Percentiles rank a stretch among this genome's conserved stretches.
Conservation (phyloP, 768 basidiomycete genomes). For the Tylopilus plumbeoviolaceoides region DNA sequence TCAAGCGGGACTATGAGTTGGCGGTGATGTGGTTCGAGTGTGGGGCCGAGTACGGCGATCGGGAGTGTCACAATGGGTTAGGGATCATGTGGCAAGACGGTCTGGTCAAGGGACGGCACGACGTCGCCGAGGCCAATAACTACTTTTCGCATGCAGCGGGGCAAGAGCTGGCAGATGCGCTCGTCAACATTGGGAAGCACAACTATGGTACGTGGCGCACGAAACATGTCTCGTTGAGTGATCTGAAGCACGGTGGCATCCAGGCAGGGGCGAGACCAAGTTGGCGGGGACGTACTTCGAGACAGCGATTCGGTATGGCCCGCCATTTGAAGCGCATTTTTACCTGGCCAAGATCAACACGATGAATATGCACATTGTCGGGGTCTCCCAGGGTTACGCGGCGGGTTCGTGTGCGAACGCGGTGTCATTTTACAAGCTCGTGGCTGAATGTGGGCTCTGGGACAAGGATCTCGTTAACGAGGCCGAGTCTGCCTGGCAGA, state of each 20-base stretch:
- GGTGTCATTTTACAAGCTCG: slow-evolving; percentile 90
- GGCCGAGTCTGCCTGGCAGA: slow-evolving; percentile 73
- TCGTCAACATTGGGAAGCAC: slow-evolving; percentile 85
- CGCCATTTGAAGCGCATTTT: slow-evolving; percentile 93
- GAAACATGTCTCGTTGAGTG: neutral
- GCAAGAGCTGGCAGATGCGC: slow-evolving; percentile 88
- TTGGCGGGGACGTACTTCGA: slow-evolving; percentile 76
- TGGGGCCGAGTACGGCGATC: slow-evolving; percentile 74
- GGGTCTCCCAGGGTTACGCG: slow-evolving; percentile 43
- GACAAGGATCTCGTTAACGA: slow-evolving; percentile 77
- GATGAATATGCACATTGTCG: slow-evolving; percentile 41
- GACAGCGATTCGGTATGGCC: slow-evolving; percentile 78
- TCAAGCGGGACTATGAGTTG: slow-evolving; percentile 64
- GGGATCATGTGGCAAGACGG: slow-evolving; percentile 94
- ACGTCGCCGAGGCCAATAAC: slow-evolving; percentile 56
- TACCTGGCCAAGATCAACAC: slow-evolving; percentile 85
- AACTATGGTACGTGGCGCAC: slow-evolving; percentile 48
- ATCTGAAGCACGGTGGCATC: slow-evolving; percentile 3
- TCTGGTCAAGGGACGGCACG: slow-evolving; percentile 65
- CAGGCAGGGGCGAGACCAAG: slow-evolving; percentile 67
- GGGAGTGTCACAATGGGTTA: slow-evolving; percentile 84
- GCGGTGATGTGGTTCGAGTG: slow-evolving; percentile 96
- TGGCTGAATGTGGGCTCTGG: slow-evolving; percentile 88
- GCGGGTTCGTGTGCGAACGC: slow-evolving; percentile 85
- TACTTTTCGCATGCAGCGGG: slow-evolving; percentile 79